These are phyloP conservation scores for Aphanomyces euteiches DNA, from an alignment of 352 stramenopile species.

Conservation along the genomic window DNA sequence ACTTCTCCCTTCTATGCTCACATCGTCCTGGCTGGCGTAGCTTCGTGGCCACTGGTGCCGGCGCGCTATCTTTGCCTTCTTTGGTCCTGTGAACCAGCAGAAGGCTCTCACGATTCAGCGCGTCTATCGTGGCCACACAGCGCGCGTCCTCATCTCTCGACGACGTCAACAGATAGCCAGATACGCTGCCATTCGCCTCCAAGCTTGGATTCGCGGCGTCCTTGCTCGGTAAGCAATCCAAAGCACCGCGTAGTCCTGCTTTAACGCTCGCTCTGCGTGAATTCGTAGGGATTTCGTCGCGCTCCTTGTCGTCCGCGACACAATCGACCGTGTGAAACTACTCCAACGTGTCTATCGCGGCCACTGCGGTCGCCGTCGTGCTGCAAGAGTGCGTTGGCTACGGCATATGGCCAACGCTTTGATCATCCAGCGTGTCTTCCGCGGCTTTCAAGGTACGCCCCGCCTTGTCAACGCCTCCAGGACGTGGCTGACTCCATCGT, in stretches of 20 bases:
- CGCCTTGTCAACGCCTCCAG: too few relatives aligned
- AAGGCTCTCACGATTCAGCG: conserved; percentile 18
- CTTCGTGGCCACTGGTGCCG: conserved; percentile 1
- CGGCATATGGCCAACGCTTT: background rate
- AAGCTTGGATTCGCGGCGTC: conserved; percentile 15
- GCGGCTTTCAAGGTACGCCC: conserved; percentile 5
- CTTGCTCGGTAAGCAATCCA: background rate
- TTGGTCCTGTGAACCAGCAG: conserved; percentile 23
- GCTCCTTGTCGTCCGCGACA: background rate
- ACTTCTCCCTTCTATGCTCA: too few relatives aligned
- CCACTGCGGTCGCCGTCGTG: background rate
- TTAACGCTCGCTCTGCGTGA: background rate
- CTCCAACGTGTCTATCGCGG: conserved; percentile 12
- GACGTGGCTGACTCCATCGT: background rate
- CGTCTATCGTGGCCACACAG: conserved; percentile 7
- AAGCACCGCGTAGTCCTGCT: background rate
- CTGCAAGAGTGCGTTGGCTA: background rate
- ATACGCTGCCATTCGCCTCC: background rate
- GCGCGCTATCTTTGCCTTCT: conserved; percentile 7
- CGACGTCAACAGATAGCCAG: background rate
- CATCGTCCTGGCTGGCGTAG: background rate
- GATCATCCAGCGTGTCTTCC: conserved; percentile 15
- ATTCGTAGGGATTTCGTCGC: conserved; percentile 5
- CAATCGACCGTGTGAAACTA: background rate
- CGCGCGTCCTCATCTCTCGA: background rate